These are phyloP conservation scores for Sclerotinia subarctica DNA, from an alignment of 2,329 filamentous ascomycete genomes.

Conservation along the genomic window DNA sequence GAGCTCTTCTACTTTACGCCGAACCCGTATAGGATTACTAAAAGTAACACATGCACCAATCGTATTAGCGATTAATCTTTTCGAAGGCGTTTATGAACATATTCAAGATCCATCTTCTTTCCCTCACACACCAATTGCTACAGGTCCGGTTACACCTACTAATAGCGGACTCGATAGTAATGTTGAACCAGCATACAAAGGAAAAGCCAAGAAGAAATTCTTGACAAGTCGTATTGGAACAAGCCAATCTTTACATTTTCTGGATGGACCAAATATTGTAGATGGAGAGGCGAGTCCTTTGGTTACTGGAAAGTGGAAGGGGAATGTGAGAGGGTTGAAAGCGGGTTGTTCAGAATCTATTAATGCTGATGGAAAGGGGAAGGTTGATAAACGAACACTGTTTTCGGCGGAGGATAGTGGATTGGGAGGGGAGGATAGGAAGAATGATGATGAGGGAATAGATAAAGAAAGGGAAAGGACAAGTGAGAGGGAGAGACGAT, in stretches of 20 bases:
- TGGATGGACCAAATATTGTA: slow-evolving; percentile 16
- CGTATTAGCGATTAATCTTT: slow-evolving; percentile 60
- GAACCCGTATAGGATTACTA: slow-evolving; percentile 58
- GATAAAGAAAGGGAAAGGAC: neutral
- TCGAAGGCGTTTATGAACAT: slow-evolving; percentile 43
- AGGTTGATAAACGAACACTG: slow-evolving; percentile 22
- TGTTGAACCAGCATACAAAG: slow-evolving; percentile 6
- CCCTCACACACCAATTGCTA: slow-evolving; percentile 17
- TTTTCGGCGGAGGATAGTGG: slow-evolving; percentile 22
- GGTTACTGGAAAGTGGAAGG: neutral
- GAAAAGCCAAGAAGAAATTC: slow-evolving; percentile 19
- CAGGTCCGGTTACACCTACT: slow-evolving; percentile 14
- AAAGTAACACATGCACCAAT: slow-evolving; percentile 64
- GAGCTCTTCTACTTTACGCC: slow-evolving; percentile 61
- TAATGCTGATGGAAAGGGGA: slow-evolving; percentile 26
- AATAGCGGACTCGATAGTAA: slow-evolving; percentile 1
- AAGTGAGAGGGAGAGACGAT: slow-evolving; percentile 19
- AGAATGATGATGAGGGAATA: neutral
- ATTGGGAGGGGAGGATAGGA: neutral
- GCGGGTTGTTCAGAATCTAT: slow-evolving; percentile 2
- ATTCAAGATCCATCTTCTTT: slow-evolving; percentile 29
- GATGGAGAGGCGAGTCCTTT: slow-evolving; percentile 23
- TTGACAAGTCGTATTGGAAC: slow-evolving; percentile 28
- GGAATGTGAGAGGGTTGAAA: neutral
- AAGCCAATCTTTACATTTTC: slow-evolving; percentile 27